Base-by-base conservation (phyloP, 2,329 filamentous ascomycete genomes). In the Ophiosphaerella narmari region DNA sequence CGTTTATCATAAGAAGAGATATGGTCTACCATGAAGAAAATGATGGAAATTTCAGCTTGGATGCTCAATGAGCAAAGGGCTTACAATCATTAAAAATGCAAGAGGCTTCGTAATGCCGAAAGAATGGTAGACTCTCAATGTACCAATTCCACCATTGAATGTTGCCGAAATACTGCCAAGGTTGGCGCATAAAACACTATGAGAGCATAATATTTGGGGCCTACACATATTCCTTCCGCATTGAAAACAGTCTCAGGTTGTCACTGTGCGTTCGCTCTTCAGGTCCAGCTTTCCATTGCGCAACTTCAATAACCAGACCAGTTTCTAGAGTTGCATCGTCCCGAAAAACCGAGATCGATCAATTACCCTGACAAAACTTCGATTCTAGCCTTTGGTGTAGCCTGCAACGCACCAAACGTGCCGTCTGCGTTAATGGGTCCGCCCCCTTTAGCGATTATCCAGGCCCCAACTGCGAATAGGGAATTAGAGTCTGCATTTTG, bases 361-460 rank as follows among this genome's bases (percentile, higher is more conserved):
- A 29, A n/a, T 7, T 16, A 26, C 32, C 7, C 5, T 43, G 11
- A 35, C 11, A 43, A n/a, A 6, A 36, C 34, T 37, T 32, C 38
- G 8, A 38, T 12, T 23, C 23, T 45, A n/a, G 43, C 43, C 29
- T 45, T 45, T 31, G 43, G 43, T 32, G 43, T 45, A 6, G 43
- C n/a, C 24, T 38, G 43, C 14, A 34, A 34, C 24, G 2, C 16
- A n/a, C 13, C 26, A 37, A 45, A 45, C 18, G 23, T 31, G 21
- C 43, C 43, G 23, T 45, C 35, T 14, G n/a, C 21, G 12, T 18
- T 21, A 31, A 45, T 38, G 3, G 34, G 43, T 38, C 34, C 33
- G n/a, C 43, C 43, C 6, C 38, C 38, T 24, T 39, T 24, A 26
- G 38, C 16, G 11, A 39, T 39, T 26, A 39, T 39, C 38, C 38